A percentile compares a stretch with the other conserved stretches of the same genome.
phyloP scores from a whole-genome alignment of 768 basidiomycete species.

The Rhizopogon vesiculosus region DNA sequence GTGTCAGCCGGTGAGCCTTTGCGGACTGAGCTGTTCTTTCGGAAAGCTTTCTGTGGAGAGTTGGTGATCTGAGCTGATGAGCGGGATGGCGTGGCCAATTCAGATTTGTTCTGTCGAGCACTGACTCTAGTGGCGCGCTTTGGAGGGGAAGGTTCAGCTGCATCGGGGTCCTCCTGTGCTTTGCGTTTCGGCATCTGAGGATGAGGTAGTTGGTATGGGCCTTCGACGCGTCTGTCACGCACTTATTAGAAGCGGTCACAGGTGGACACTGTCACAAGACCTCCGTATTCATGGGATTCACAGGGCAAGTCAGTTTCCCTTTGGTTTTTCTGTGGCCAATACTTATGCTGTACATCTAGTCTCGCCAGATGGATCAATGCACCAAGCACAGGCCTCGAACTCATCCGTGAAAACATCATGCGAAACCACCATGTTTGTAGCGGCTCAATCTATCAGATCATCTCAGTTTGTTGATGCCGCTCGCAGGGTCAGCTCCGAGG shows the following conservation, averaged over 20 bases:
- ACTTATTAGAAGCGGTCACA: slow-evolving; percentile 2
- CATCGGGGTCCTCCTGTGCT: slow-evolving; percentile 14
- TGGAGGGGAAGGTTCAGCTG: slow-evolving; percentile 18
- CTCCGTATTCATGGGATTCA: slow-evolving; percentile 49
- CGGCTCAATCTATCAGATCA: background rate
- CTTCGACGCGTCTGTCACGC: slow-evolving; percentile 16
- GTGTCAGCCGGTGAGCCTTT: background rate
- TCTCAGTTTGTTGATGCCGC: slow-evolving; percentile 13
- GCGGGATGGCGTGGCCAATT: background rate
- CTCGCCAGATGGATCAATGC: slow-evolving; percentile 82
- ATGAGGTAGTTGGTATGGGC: background rate
- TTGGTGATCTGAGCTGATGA: background rate
- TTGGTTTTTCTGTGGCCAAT: slow-evolving; percentile 1
- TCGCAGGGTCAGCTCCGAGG: slow-evolving; percentile 54
- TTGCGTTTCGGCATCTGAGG: slow-evolving; percentile 40
- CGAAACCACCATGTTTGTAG: slow-evolving; percentile 62
- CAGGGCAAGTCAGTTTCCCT: slow-evolving; percentile 37
- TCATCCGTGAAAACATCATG: slow-evolving; percentile 64
- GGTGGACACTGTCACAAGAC: slow-evolving; percentile 13
- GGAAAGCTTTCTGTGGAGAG: background rate
- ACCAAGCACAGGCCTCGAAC: slow-evolving; percentile 64
- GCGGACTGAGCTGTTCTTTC: background rate
- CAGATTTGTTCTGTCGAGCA: background rate
- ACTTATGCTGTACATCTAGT: slow-evolving; percentile 28
- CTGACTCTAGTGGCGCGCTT: slow-evolving; percentile 31